Evolutionary conservation across 441 rosid genomes (phyloP).

Genomic region (Mallotus repandus): DNA sequence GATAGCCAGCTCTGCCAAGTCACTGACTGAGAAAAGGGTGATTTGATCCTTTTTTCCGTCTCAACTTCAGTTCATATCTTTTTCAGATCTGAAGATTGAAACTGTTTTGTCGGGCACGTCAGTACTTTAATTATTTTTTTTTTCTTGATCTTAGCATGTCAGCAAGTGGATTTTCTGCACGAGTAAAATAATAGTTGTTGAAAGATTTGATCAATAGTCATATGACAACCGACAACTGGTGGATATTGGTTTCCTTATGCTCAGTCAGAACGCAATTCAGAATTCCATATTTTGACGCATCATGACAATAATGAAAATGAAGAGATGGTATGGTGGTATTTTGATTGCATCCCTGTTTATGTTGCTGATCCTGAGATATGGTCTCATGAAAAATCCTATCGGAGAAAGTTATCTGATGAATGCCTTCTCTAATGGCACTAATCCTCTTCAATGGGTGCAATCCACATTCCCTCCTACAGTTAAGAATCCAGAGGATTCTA

Average conservation of each 20-base stretch:
- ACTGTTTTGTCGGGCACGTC: background rate
- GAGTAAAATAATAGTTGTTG: slow-evolving; percentile 1
- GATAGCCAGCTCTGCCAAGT: slow-evolving; percentile 15
- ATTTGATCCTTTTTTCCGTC: slow-evolving; percentile 22
- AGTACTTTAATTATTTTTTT: slow-evolving; percentile 6
- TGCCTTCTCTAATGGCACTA: slow-evolving; percentile 52
- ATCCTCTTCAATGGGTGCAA: slow-evolving; percentile 78
- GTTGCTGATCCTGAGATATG: slow-evolving; percentile 68
- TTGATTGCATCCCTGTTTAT: slow-evolving; percentile 67
- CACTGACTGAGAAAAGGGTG: slow-evolving; percentile 19
- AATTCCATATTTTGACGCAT: slow-evolving; percentile 18
- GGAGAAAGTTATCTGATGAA: slow-evolving; percentile 50
- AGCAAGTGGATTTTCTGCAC: slow-evolving; percentile 12
- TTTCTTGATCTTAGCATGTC: slow-evolving; percentile 8
- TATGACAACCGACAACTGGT: slow-evolving; percentile 11
- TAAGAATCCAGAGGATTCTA: slow-evolving; percentile 52
- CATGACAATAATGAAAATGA: slow-evolving; percentile 53
- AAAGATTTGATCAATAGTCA: slow-evolving; percentile 14
- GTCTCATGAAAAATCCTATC: slow-evolving; percentile 55
- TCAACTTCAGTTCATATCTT: slow-evolving; percentile 1
- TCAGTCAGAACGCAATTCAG: slow-evolving; percentile 21
- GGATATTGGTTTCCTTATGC: slow-evolving; percentile 12
- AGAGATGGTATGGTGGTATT: slow-evolving; percentile 77
- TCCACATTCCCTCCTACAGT: slow-evolving; percentile 48
- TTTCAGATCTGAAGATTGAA: slow-evolving; percentile 2